A percentile compares a stretch with the other conserved stretches of the same genome.
Conservation (phyloP, 1,139 yeast species). For the Blastobotrys buckinghamii region DNA sequence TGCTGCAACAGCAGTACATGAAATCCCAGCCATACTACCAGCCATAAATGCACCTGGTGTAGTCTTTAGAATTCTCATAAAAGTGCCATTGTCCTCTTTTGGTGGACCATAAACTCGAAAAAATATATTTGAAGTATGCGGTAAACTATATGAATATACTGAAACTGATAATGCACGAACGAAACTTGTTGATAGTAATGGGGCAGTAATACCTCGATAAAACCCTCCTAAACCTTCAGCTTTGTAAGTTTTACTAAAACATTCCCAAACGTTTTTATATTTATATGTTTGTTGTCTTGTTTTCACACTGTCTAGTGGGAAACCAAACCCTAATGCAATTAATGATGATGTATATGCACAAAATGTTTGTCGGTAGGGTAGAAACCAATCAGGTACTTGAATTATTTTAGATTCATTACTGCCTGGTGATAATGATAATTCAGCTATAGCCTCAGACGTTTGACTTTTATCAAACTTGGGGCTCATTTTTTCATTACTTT, state of each 20-base stretch:
- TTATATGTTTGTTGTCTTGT: constrained; percentile 80
- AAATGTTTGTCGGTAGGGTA: constrained; percentile 54
- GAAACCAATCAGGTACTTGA: constrained; percentile 27
- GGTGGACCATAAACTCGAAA: constrained; percentile 22
- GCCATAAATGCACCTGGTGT: constrained; percentile 62
- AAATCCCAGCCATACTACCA: constrained; percentile 63
- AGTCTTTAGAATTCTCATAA: constrained; percentile 39
- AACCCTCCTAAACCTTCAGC: constrained; percentile 68
- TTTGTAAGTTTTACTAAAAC: constrained; percentile 50
- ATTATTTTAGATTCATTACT: background rate
- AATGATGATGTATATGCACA: constrained; percentile 61
- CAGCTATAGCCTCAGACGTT: constrained; percentile 9
- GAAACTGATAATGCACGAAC: constrained; percentile 46
- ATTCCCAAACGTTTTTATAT: constrained; percentile 52
- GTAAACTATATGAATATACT: constrained; percentile 54
- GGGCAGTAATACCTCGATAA: constrained; percentile 55
- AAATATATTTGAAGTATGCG: constrained; percentile 31
- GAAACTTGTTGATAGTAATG: constrained; percentile 25
- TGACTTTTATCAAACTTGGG: background rate
- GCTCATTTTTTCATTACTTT: background rate
- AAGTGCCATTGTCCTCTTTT: constrained; percentile 9
- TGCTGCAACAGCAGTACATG: constrained; percentile 63
- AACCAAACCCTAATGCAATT: constrained; percentile 65
- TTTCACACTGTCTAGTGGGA: constrained; percentile 79
- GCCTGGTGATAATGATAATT: constrained; percentile 10